Evolutionary conservation across 495 filamentous ascomycete species (phyloP).

Genomic region (Aspergillus leporis): DNA sequence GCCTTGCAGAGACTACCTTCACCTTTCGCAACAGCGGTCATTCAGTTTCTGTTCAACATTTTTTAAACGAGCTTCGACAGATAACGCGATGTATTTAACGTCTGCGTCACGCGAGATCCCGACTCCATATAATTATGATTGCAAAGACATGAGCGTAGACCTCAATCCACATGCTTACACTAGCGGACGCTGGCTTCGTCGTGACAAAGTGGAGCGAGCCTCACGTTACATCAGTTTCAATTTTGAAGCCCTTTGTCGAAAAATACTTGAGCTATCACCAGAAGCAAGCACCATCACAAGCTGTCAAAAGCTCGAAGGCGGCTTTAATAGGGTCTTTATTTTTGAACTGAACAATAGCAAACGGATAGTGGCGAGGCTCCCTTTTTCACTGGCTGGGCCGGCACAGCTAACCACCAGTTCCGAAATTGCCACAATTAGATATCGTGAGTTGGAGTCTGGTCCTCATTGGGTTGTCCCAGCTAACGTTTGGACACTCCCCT

Average conservation of each 20-base stretch:
- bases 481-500: constrained; percentile 4
- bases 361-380: constrained; percentile 40
- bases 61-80: no score
- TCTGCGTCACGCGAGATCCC: no score
- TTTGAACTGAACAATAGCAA: constrained; percentile 35
- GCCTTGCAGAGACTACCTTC: no score
- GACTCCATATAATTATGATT: no score
- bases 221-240: constrained; percentile 40
- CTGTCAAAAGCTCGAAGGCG: constrained; percentile 45
- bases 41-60: no score
- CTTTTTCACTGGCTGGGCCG: constrained; percentile 39
- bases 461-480: no score
- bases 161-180: constrained; percentile 40
- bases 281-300: constrained; percentile 25
- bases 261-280: constrained; percentile 27
- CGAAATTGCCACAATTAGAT: constrained; percentile 49
- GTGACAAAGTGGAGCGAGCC: constrained; percentile 38
- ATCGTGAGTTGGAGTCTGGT: constrained; percentile 37
- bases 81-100: no score
- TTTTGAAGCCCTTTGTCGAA: constrained; percentile 38
- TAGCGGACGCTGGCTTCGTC: constrained; percentile 43
- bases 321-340: constrained; percentile 44
- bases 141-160: no score
- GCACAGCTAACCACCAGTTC: constrained; percentile 40
- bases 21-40: no score